A percentile compares a stretch with the other conserved stretches of the same genome.
Conservation (phyloP, 768 basidiomycete genomes). For the Kwoniella bestiolae region DNA sequence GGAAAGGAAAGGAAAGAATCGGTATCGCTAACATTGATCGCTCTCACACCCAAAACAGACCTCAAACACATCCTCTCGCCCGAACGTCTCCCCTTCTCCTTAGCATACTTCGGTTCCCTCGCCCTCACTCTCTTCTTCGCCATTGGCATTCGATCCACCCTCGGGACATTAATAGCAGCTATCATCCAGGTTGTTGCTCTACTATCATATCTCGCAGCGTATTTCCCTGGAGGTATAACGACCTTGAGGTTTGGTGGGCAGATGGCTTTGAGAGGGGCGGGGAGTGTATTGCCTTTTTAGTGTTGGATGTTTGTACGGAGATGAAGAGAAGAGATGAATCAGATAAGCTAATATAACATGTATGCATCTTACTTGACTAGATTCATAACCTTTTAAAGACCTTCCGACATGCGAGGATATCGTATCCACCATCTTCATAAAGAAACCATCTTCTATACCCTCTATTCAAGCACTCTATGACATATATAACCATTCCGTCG, state of each 20-base stretch:
- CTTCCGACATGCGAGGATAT: no score
- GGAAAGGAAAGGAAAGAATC: neutral
- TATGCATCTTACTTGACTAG: no score
- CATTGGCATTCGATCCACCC: conserved; percentile 76
- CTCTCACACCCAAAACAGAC: conserved; percentile 56
- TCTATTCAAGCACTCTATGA: no score
- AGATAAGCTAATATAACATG: no score
- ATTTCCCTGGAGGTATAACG: conserved; percentile 80
- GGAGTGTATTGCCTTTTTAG: conserved; percentile 79
- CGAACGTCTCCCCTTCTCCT: conserved; percentile 83
- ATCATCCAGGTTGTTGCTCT: conserved; percentile 84
- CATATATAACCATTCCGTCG: no score
- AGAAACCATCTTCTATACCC: no score
- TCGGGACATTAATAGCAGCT: conserved; percentile 82
- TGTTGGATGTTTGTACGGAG: no score
- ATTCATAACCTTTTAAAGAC: no score
- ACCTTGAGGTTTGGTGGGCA: conserved; percentile 57
- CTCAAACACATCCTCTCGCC: conserved; percentile 76
- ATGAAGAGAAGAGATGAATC: no score
- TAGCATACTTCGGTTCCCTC: conserved; percentile 80
- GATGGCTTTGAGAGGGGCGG: conserved; percentile 74
- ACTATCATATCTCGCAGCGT: conserved; percentile 85
- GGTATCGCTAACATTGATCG: neutral
- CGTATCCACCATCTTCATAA: no score
- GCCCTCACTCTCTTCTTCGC: conserved; percentile 89